Evolutionary conservation across 1,284 basidiomycete species (phyloP), one percentile per base, ranked within the genome.

Genomic region (Leccinum pachyderme): DNA sequence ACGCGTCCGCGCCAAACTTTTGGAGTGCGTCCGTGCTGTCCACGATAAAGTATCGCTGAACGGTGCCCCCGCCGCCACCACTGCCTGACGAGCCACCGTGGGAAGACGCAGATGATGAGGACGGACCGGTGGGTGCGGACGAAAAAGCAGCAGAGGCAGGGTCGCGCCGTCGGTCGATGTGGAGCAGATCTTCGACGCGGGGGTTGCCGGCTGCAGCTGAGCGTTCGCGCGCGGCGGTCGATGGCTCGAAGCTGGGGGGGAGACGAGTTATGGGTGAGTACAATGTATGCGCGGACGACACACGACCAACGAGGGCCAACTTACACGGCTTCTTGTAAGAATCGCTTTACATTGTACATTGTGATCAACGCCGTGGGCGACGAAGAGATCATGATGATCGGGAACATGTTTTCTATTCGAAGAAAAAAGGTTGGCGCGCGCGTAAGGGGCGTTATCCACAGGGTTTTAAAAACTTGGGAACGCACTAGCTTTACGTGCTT

Each of bases 331-430:
- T 98, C 91, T 74, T 98, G 93, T 15, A 99, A 75, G 72, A 98
- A 96, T 46, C 83, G 83, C 70, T 93, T 93, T 57, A 98, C 93
- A 71, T 99, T 99, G 81, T 95, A 89, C 93, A 99, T 97, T 5
- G 93, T 98, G 67, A 99, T 86, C 52, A 99, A 83, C 7, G 95
- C 87, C 0, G 95, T 98, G 0, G 95, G 95, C 1, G 93, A 95
- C 0, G 94, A 97, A 0, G 95, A 96, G 37, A 99, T 94, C 73
- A 98, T 88, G 70, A 98, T 95, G 67, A 99, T 98, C 0, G 95
- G 95, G 71, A 89, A 86, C 66, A 81, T 83, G 61, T 83, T 83
- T 54, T 81, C 84, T 86, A 51, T 49, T n/a, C 5, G 5, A 22
- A 33, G 31, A 33, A 7, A 37, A 18, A 18, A 18, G 7, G 22